Evolutionary conservation across 2,329 filamentous ascomycete genomes (phyloP).

Genomic region (Penicillium italicum): DNA sequence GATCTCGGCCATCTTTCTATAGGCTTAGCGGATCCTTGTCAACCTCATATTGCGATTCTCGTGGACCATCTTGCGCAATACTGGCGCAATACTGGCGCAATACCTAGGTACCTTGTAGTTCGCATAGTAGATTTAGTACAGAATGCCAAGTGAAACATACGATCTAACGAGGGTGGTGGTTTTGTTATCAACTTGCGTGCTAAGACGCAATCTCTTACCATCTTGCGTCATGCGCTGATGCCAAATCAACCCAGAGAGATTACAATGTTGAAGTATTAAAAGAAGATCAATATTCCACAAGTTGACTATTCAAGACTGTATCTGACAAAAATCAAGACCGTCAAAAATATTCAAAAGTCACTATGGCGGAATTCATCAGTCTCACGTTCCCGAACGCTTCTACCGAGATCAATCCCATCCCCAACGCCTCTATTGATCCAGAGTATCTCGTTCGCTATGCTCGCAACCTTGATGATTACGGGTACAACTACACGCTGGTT

Average conservation of each 20-base stretch:
- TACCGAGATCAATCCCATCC: slow-evolving; percentile 54
- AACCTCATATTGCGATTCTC: neutral
- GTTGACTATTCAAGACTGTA: neutral
- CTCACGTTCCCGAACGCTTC: slow-evolving; percentile 56
- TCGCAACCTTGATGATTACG: slow-evolving; percentile 47
- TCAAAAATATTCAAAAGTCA: neutral
- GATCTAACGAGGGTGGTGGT: neutral
- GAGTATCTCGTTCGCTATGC: slow-evolving; percentile 19
- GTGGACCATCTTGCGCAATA: slow-evolving; percentile 3
- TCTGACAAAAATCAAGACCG: neutral
- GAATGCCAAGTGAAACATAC: neutral
- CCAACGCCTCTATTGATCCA: slow-evolving; percentile 50
- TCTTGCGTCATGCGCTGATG: slow-evolving; percentile 3
- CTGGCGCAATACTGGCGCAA: neutral
- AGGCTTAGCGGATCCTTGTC: neutral
- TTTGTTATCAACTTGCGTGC: slow-evolving; percentile 2
- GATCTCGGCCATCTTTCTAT: neutral
- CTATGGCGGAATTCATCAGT: slow-evolving; percentile 55
- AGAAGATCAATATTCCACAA: neutral
- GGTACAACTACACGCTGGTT: slow-evolving; percentile 60
- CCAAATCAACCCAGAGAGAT: neutral
- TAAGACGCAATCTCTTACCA: slow-evolving; percentile 3
- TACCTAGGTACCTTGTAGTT: neutral
- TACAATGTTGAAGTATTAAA: neutral
- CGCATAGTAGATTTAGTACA: neutral